phyloP scores from a whole-genome alignment of 108 stramenopile species.

The Mediolabrus comicus region DNA sequence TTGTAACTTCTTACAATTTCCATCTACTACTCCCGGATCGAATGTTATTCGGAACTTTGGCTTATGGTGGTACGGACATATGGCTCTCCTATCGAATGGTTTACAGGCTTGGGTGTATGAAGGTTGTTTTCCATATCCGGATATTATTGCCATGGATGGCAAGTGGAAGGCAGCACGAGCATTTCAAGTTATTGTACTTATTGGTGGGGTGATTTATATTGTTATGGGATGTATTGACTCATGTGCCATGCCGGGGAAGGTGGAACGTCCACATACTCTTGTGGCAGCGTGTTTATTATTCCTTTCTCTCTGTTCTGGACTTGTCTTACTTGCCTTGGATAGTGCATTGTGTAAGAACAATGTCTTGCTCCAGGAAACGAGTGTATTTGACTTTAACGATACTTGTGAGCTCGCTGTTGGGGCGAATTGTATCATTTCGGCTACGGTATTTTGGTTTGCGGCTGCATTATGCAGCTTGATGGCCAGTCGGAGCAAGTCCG shows the following conservation, averaged over 20 bases:
- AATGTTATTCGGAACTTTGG: too few species aligned
- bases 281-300: background rate
- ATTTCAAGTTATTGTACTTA: background rate
- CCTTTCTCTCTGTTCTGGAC: constrained; percentile 2
- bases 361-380: background rate
- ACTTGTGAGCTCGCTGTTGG: constrained; percentile 8
- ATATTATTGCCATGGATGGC: background rate
- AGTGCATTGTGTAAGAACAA: constrained; percentile 12
- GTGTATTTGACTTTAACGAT: background rate
- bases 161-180: constrained; percentile 23
- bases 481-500: background rate
- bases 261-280: background rate
- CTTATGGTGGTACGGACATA: background rate
- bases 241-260: background rate
- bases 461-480: constrained; percentile 10
- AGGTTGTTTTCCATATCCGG: background rate
- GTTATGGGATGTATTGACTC: background rate
- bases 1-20: background rate
- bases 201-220: background rate
- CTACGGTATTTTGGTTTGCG: constrained; percentile 27
- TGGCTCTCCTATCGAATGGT: background rate
- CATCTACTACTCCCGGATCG: background rate
- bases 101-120: background rate
- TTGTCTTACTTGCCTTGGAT: constrained; percentile 15
- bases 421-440: constrained; percentile 15